A percentile compares a stretch with the other conserved stretches of the same genome.
These are phyloP conservation scores for Taiozyma sp. DNA, from an alignment of 1,139 yeast species.

Conservation along the genomic window DNA sequence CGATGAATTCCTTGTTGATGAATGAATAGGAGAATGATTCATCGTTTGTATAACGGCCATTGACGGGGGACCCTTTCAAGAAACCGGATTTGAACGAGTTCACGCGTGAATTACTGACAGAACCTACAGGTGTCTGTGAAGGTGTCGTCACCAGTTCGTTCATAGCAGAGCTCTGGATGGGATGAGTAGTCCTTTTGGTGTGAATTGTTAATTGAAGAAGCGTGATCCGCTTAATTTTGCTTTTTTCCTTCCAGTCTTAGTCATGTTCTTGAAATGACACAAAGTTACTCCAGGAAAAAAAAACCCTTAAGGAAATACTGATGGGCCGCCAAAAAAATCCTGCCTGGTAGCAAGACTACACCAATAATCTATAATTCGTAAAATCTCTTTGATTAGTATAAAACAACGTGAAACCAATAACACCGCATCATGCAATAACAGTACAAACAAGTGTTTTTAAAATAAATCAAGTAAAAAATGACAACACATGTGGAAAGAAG, in stretches of 20 bases:
- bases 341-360: not conserved
- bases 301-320: no score
- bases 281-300: no score
- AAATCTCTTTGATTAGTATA: not conserved
- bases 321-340: no score
- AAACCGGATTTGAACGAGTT: conserved; percentile 1
- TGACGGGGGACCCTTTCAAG: conserved; percentile 1
- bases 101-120: conserved; percentile 2
- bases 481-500: not conserved
- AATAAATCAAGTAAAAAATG: not conserved
- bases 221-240: not conserved
- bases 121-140: conserved; percentile 6
- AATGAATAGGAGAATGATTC: conserved; percentile 15
- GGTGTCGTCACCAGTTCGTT: conserved; percentile 11
- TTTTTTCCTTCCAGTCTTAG: no score
- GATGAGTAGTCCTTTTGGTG: not conserved
- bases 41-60: not conserved
- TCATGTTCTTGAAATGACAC: no score
- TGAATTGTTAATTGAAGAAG: not conserved
- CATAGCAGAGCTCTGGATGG: conserved; percentile 1
- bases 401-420: not conserved
- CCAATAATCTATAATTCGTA: not conserved
- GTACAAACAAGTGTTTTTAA: not conserved
- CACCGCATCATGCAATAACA: conserved; percentile 3
- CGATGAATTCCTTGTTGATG: conserved; percentile 20